These are phyloP conservation scores for Coemansia sp. DNA, from an alignment of 192 early-diverging fungal genomes.

Conservation along the genomic window DNA sequence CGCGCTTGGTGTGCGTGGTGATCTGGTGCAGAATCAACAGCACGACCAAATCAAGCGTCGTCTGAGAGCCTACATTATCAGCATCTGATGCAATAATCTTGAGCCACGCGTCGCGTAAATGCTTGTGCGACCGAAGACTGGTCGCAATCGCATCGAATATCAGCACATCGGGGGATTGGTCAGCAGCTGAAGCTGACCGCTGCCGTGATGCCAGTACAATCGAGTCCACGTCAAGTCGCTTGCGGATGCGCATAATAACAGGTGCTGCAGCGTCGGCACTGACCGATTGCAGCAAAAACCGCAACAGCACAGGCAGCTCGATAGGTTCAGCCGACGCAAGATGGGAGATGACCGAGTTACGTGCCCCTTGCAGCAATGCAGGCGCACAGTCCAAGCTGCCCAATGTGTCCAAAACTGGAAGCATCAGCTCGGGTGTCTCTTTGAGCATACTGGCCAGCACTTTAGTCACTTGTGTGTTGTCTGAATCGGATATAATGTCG, in stretches of 20 bases:
- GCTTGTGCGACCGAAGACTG: conserved; percentile 66
- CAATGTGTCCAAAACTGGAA: conserved; percentile 70
- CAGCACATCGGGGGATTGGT: conserved; percentile 46
- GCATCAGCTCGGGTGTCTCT: conserved; percentile 58
- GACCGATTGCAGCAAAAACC: conserved; percentile 69
- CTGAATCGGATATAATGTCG: conserved; percentile 72
- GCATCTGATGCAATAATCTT: conserved; percentile 56
- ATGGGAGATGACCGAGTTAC: conserved; percentile 59
- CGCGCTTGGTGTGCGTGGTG: conserved; percentile 33
- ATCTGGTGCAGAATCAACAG: conserved; percentile 46
- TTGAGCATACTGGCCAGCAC: conserved; percentile 64
- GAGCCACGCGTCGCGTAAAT: conserved; percentile 69
- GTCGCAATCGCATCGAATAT: conserved; percentile 64
- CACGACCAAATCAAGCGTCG: conserved; percentile 48
- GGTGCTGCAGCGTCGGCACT: conserved; percentile 37
- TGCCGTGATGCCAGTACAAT: conserved; percentile 47
- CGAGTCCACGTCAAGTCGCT: conserved; percentile 64
- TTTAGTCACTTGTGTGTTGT: conserved; percentile 62
- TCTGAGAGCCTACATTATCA: conserved; percentile 44
- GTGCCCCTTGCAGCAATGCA: conserved; percentile 48
- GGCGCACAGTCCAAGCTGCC: conserved; percentile 60
- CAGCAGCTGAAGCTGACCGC: background rate
- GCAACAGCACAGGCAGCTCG: conserved; percentile 70
- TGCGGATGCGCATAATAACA: conserved; percentile 51
- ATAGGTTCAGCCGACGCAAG: conserved; percentile 67